Percentiles rank a stretch among this genome's conserved stretches.
These are phyloP conservation scores for Circinella umbellata DNA, from an alignment of 371 early-diverging fungal species.

Conservation along the genomic window DNA sequence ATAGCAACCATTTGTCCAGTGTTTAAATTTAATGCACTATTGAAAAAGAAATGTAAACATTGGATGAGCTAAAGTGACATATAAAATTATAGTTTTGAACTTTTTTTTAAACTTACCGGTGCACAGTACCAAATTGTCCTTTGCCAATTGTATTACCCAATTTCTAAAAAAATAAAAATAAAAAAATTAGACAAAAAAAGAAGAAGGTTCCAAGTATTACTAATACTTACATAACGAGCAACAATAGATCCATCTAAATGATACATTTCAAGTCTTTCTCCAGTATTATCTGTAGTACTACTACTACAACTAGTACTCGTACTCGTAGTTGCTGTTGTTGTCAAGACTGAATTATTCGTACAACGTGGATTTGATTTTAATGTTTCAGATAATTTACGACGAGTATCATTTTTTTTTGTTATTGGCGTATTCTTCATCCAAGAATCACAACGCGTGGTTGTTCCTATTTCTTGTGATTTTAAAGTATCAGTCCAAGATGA, in stretches of 20 bases:
- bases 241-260: constrained; percentile 17
- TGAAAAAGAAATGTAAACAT: constrained; percentile 29
- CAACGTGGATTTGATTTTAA: background rate
- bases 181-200: background rate
- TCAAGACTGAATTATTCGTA: too few species aligned
- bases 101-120: constrained; percentile 37
- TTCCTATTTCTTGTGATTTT: background rate
- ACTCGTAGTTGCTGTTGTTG: too few species aligned
- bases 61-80: background rate
- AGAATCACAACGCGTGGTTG: too few species aligned
- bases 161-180: constrained; percentile 42
- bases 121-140: constrained; percentile 89
- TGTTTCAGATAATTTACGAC: constrained; percentile 30
- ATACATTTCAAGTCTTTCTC: constrained; percentile 18
- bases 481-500: constrained; percentile 8
- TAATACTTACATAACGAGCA: constrained; percentile 29
- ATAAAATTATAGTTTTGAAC: background rate
- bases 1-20: constrained; percentile 88
- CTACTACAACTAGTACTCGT: too few species aligned
- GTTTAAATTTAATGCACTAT: constrained; percentile 72
- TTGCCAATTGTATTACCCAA: constrained; percentile 86
- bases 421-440: too few species aligned
- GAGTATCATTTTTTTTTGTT: constrained; percentile 11
- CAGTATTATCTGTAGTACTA: constrained; percentile 6
- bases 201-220: too few species aligned